A percentile compares a stretch with the other conserved stretches of the same genome.
Conservation (phyloP, 768 basidiomycete genomes). For the Phallus indusiatus region DNA sequence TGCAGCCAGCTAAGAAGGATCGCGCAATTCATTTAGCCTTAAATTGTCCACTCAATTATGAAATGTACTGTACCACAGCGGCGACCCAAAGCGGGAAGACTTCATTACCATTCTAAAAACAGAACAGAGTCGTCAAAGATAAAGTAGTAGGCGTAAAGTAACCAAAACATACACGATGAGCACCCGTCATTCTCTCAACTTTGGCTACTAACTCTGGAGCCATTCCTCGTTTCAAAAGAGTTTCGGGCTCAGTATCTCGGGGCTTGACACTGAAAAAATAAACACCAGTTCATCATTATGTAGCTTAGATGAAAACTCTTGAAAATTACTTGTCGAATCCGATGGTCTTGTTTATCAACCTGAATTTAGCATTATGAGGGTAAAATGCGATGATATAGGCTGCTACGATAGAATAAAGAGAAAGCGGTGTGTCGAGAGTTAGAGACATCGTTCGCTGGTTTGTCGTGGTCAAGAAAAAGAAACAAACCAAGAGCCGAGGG, state of each 20-base stretch:
- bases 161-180: slow-evolving; percentile 17
- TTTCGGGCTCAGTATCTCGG: slow-evolving; percentile 18
- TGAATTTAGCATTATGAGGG: slow-evolving; percentile 20
- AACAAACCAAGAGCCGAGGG: too few species aligned
- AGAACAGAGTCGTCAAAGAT: background rate
- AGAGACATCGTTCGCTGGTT: background rate
- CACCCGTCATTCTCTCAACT: slow-evolving; percentile 28
- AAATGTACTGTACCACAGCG: slow-evolving; percentile 16
- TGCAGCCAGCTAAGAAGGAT: slow-evolving; percentile 17
- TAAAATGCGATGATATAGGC: slow-evolving; percentile 27
- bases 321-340: background rate
- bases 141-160: background rate
- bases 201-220: slow-evolving; percentile 18
- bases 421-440: slow-evolving; percentile 16
- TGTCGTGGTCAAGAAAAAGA: too few species aligned
- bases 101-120: slow-evolving; percentile 24
- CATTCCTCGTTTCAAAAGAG: slow-evolving; percentile 17
- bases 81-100: slow-evolving; percentile 27
- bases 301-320: too few species aligned
- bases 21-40: background rate
- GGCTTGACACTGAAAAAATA: slow-evolving; percentile 19
- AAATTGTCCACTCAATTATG: background rate
- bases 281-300: too few species aligned
- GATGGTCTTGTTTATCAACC: background rate
- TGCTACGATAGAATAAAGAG: slow-evolving; percentile 30